Base-by-base conservation (phyloP, 176 grass and related monocot species). In the Phoenix roebelenii region DNA sequence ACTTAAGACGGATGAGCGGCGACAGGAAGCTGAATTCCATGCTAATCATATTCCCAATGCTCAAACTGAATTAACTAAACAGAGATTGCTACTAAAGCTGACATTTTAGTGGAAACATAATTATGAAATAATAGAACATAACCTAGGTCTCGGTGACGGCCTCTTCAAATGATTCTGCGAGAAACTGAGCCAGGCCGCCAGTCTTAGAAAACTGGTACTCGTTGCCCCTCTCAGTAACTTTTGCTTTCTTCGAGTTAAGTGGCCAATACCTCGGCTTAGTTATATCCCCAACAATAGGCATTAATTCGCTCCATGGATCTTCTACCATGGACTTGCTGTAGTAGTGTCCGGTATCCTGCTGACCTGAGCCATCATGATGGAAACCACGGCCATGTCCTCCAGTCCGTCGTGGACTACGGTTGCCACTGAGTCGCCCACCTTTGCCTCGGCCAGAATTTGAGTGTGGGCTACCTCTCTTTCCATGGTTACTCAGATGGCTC, bases 291-390 rank as follows among this genome's bases (percentile, higher is more conserved):
- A 69, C 50, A 30, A 77, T 55, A 39, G 65, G 74, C 56, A 56
- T 50, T 28, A 69, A 55, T 15, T 63, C 64, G 16, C 30, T 61
- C 74, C 74, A 77, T 16, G 74, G 74, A 58, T 77, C 74, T 23
- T 69, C 57, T 48, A 77, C 74, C 74, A 77, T 77, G 16, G 50
- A 55, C 64, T 70, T 62, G 16, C 26, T 19, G 65, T 70, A 70
- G 25, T 62, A 69, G 68, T 50, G 58, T 16, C 35, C 58, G 3
- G 25, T 16, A n/a, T 60, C 18, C 5, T 24, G 19, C 7, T 52
- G 55, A 18, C 49, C 25, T 48, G 25, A 65, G 50, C 30, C 55
- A 39, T 70, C 51, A 24, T 69, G 52, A 15, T 57, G 23, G 54
- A 17, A 16, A 51, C 74, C 65, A 52, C 65, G 68, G 23, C 74